A percentile compares a stretch with the other conserved stretches of the same genome.
Conservation (phyloP, 2,329 filamentous ascomycete genomes). For the Knufia petricola region DNA sequence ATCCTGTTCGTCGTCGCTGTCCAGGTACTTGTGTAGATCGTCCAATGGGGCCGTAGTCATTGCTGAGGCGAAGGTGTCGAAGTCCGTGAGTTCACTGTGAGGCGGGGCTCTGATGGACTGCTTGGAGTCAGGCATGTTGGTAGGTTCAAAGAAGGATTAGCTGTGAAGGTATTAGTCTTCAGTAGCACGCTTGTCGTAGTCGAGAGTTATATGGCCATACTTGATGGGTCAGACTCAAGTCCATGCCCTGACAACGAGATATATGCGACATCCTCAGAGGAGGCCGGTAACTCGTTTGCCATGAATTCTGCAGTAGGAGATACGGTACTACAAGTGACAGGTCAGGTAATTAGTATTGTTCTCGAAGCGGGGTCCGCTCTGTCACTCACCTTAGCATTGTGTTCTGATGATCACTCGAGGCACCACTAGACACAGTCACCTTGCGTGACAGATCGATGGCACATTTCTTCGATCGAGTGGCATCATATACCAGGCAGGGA, state of each 20-base stretch:
- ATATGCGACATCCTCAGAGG: background rate
- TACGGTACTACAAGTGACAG: background rate
- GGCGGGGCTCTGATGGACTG: background rate
- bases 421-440: no score
- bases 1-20: constrained; percentile 4
- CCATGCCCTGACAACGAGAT: background rate
- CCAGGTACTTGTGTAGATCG: constrained; percentile 6
- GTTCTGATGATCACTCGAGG: background rate
- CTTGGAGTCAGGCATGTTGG: background rate
- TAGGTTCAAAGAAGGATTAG: background rate
- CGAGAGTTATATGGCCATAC: no score
- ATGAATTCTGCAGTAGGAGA: background rate
- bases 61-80: constrained; percentile 2
- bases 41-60: background rate
- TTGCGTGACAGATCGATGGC: no score
- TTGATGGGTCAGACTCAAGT: no score
- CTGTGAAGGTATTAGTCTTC: no score
- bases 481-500: no score
- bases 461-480: no score
- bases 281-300: background rate
- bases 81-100: background rate
- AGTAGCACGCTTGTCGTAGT: no score
- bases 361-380: background rate
- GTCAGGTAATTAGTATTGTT: background rate
- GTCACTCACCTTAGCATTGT: background rate